Percentiles rank a stretch among this genome's conserved stretches.
phyloP scores from a whole-genome alignment of 176 grass and related monocot species.

The Triticum dicoccoides region DNA sequence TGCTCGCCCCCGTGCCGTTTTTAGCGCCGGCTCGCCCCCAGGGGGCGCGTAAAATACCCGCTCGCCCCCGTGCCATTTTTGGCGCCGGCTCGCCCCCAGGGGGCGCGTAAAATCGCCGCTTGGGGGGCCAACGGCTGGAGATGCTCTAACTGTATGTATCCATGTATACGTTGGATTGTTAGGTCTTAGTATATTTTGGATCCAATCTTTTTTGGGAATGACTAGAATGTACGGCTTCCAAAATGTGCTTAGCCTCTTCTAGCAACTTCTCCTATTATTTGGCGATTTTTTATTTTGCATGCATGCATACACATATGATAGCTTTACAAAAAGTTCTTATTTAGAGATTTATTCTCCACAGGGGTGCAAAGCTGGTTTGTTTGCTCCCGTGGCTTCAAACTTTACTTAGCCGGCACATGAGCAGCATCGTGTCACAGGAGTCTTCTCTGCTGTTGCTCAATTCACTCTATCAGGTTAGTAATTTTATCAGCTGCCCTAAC shows the following conservation, averaged over 20 bases:
- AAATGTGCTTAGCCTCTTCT: conserved; percentile 2
- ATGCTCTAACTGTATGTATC: background rate
- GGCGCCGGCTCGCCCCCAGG: too few relatives aligned
- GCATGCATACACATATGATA: background rate
- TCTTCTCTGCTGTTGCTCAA: conserved; percentile 81
- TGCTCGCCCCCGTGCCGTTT: too few relatives aligned
- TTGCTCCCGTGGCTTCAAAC: conserved; percentile 77
- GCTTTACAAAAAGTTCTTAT: background rate
- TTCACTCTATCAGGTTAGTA: conserved; percentile 76
- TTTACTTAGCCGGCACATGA: conserved; percentile 71
- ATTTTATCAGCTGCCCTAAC: conserved; percentile 2
- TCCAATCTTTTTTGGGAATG: background rate
- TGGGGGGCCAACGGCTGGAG: too few relatives aligned
- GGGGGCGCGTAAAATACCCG: too few relatives aligned
- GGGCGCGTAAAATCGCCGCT: too few relatives aligned
- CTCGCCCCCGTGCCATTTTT: too few relatives aligned
- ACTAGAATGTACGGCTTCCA: background rate
- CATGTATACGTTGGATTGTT: background rate
- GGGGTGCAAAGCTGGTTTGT: conserved; percentile 67
- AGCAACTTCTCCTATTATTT: background rate
- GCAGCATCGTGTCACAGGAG: conserved; percentile 78
- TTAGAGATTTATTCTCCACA: conserved; percentile 20
- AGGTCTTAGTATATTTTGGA: background rate
- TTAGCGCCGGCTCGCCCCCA: too few relatives aligned
- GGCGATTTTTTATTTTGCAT: background rate